Evolutionary conservation across 2,329 filamentous ascomycete genomes (phyloP).

Genomic region (Neoscytalidium dimidiatum): DNA sequence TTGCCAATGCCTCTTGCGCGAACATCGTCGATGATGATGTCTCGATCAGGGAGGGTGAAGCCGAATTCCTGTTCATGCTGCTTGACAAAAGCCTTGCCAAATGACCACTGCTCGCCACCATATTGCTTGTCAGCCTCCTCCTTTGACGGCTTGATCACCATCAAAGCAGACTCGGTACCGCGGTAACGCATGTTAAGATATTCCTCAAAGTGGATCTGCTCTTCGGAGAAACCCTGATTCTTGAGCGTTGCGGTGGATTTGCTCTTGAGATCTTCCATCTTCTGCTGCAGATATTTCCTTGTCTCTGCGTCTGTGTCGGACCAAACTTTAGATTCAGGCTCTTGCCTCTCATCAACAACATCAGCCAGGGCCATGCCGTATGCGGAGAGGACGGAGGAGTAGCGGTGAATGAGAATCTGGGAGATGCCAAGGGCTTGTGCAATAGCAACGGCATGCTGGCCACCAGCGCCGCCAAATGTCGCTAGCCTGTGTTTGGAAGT

Average conservation of each 20-base stretch:
- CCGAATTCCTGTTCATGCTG: conserved; percentile 93
- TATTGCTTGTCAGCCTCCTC: conserved; percentile 63
- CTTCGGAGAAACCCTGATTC: conserved; percentile 76
- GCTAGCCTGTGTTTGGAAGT: conserved; percentile 88
- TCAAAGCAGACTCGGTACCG: conserved; percentile 86
- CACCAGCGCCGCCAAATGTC: conserved; percentile 88
- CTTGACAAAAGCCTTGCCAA: conserved; percentile 78
- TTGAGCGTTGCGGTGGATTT: conserved; percentile 68
- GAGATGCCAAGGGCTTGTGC: conserved; percentile 80
- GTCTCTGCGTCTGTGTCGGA: conserved; percentile 56
- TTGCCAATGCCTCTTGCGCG: conserved; percentile 86
- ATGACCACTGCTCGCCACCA: conserved; percentile 73
- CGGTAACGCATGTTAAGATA: conserved; percentile 94
- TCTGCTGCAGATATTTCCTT: conserved; percentile 64
- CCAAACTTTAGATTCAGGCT: conserved; percentile 67
- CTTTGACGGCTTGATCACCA: conserved; percentile 75
- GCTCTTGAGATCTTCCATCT: conserved; percentile 78
- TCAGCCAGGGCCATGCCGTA: conserved; percentile 94
- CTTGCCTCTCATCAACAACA: conserved; percentile 88
- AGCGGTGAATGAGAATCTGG: conserved; percentile 83
- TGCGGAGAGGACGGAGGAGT: conserved; percentile 85
- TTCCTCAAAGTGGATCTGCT: conserved; percentile 80
- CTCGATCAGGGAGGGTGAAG: conserved; percentile 80
- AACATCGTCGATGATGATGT: conserved; percentile 89
- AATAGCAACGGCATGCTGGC: conserved; percentile 90